Evolutionary conservation across 2,329 filamentous ascomycete genomes (phyloP), one percentile per base, ranked within the genome.

Genomic region (Ascochyta lentis): DNA sequence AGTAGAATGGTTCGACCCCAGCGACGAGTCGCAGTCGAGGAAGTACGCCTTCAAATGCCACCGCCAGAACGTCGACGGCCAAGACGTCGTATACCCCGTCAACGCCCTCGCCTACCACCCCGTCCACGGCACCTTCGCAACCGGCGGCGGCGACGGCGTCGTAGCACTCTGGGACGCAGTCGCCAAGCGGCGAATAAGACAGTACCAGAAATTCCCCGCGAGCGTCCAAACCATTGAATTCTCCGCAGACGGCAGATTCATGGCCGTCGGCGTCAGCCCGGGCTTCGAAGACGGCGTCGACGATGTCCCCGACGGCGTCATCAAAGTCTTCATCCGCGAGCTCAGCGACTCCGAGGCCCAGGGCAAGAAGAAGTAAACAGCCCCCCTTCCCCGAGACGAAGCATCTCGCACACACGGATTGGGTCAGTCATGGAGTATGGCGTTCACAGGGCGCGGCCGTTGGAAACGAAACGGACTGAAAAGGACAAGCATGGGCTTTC

Each of bases 21-120:
- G 87, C 5, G 81, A 87, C 38, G 90, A 94, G 75, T 93, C 90
- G 4, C 93, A 98, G 78, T 89, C 90, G 35, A 86, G 93, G 64
- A 98, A 97, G 76, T 99, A 98, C 75, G 95, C 95, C 13, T 99
- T 99, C 85, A 99, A 99, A 77, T 99, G 95, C 77, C 95, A 99
- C 77, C 86, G 95, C 4, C 91, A 96, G 75, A 83, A 87, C 1
- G 77, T 85, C 2, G 83, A 88, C 37, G 86, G 86, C 45, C 86
- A 84, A 26, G 93, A 96, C 68, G 84, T 96, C 4, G 91, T 97
- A 3, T 96, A 93, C 70, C 93, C 93, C 0, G 93, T 97, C 64
- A 95, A 97, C 71, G 89, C 92, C 3, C 83, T 97, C 7, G 87
- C 91, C 0, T 97, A 96, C 79, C 92, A 97, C 75, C 91, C 92